phyloP scores from a whole-genome alignment of 2,329 filamentous ascomycete species.

The Coniochaeta hoffmannii region DNA sequence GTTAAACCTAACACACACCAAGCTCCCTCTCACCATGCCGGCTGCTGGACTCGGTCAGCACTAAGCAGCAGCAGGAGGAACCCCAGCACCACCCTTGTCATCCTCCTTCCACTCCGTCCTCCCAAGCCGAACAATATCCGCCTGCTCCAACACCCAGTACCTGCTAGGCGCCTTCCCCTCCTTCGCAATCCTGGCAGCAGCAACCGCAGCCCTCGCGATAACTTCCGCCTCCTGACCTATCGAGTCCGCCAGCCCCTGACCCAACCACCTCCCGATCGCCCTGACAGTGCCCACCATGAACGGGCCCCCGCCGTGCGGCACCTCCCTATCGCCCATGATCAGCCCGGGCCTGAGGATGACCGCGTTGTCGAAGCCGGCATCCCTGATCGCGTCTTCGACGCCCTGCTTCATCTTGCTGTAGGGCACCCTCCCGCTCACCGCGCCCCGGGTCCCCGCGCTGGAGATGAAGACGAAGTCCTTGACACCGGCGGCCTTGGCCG shows the following conservation, averaged over 20 bases:
- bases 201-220: constrained; percentile 61
- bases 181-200: constrained; percentile 49
- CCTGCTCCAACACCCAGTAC: constrained; percentile 52
- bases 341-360: constrained; percentile 69
- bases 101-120: constrained; percentile 42
- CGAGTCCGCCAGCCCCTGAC: constrained; percentile 48
- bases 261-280: constrained; percentile 44
- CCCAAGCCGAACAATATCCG: constrained; percentile 62
- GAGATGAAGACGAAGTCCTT: constrained; percentile 75
- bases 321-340: constrained; percentile 64
- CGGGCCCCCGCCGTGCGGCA: constrained; percentile 51
- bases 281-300: constrained; percentile 47
- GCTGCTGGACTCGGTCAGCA: background rate
- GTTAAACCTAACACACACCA: too few species aligned
- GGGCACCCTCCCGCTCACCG: constrained; percentile 35
- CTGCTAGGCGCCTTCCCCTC: constrained; percentile 52
- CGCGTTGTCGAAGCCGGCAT: constrained; percentile 66
- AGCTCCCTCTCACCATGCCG: too few species aligned
- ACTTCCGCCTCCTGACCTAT: constrained; percentile 68
- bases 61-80: background rate
- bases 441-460: constrained; percentile 37
- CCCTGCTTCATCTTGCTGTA: constrained; percentile 74
- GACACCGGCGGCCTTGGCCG: constrained; percentile 64
- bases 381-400: constrained; percentile 70
- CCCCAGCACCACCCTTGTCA: background rate